Evolutionary conservation across 768 basidiomycete species (phyloP), one percentile per base, ranked within the genome.

Genomic region (Porpolomopsis calyptriformis): DNA sequence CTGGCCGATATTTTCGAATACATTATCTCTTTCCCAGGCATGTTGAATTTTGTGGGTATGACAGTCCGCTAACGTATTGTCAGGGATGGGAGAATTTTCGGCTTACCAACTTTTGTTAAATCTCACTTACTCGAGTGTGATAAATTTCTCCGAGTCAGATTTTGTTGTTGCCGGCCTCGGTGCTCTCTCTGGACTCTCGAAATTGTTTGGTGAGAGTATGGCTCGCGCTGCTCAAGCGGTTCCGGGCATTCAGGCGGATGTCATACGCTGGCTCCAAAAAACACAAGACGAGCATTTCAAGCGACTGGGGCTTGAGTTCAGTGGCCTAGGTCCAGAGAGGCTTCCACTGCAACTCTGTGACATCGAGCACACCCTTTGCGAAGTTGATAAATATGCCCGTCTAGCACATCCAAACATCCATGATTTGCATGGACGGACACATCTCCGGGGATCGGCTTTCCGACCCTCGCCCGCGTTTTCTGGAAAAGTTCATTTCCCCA

Each of bases 321-420:
- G 69, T 0, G 73, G 72, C 14, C 62, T 82, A 9, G 76, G 79
- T 14, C 67, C 71, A 0, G 49, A 69, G 2, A 53, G 56, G 12
- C 64, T 74, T 10, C 73, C 74, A 5, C 76, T 82, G 69, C 69
- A 72, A 52, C 63, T 85, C 40, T 75, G 78, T 29, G 86, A 89
- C 57, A 66, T 88, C 44, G 86, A 89, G 64, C 86, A 89, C 57
- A 69, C 78, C 1, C 62, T 88, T 12, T 89, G 86, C 62, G 86
- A 89, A 57, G 69, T 82, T 37, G 82, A 86, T 63, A 85, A 87
- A 56, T 88, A 87, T 55, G 68, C 77, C 34, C 80, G 85, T 38
- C 64, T 64, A n/a, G 65, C 61, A 16, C 73, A 77, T 57, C 74
- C 77, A 2, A 33, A 60, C 9, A 55, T 78, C 46, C 68, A 64